Evolutionary conservation across 495 filamentous ascomycete species (phyloP).

Genomic region (Hypomontagnella submonticulosa): DNA sequence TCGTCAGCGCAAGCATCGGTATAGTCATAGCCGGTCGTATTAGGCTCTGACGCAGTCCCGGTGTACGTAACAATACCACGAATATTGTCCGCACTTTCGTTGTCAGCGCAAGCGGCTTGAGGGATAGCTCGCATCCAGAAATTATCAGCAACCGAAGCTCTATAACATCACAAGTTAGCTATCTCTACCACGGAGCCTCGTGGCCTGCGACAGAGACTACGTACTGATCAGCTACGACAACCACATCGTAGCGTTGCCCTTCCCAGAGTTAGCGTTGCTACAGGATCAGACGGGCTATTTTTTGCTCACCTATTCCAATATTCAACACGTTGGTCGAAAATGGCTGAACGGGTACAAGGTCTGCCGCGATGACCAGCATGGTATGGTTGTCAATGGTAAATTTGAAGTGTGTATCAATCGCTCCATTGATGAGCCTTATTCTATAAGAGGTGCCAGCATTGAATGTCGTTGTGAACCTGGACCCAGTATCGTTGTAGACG

Average conservation of each 20-base stretch:
- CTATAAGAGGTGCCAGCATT: slow-evolving; percentile 59
- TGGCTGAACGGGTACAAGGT: slow-evolving; percentile 62
- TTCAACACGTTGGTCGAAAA: slow-evolving; percentile 56
- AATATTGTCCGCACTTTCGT: slow-evolving; percentile 60
- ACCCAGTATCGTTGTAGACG: slow-evolving; percentile 52
- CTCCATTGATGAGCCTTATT: slow-evolving; percentile 66
- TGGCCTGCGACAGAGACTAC: not conserved
- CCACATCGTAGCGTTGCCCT: slow-evolving; percentile 72
- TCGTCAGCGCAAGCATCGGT: slow-evolving; percentile 57
- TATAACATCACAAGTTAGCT: slow-evolving; percentile 9
- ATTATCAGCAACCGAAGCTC: slow-evolving; percentile 46
- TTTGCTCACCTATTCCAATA: slow-evolving; percentile 64
- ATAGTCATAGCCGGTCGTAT: slow-evolving; percentile 41
- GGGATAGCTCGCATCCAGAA: slow-evolving; percentile 74
- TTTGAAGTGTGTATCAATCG: slow-evolving; percentile 59
- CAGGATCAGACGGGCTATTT: slow-evolving; percentile 29
- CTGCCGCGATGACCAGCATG: slow-evolving; percentile 59
- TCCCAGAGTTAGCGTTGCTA: slow-evolving; percentile 32
- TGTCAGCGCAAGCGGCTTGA: slow-evolving; percentile 59
- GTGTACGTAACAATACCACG: slow-evolving; percentile 68
- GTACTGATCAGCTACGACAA: slow-evolving; percentile 67
- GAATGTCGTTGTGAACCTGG: slow-evolving; percentile 56
- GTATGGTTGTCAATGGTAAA: slow-evolving; percentile 64
- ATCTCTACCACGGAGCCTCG: not conserved
- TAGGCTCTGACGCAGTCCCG: slow-evolving; percentile 47